Base-by-base conservation (phyloP, 768 basidiomycete species). In the Auricularia sp. region DNA sequence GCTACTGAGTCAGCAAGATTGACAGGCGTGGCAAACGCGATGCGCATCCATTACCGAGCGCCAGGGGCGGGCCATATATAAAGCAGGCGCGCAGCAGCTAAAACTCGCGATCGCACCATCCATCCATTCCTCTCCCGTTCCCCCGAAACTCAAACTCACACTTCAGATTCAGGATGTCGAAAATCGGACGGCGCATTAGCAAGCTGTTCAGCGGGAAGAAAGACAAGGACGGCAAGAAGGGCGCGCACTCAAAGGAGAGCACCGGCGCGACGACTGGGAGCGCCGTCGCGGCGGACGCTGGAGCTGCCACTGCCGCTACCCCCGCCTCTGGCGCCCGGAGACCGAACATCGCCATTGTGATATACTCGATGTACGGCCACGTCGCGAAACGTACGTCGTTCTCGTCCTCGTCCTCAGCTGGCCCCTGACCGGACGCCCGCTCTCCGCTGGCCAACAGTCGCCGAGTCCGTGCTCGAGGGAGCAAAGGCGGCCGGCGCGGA, bases 291-390 rank as follows among this genome's bases (percentile, higher is more conserved):
- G 24, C 54, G 54, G 54, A 8, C 24, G 14, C 56, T 6, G 29
- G 16, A 34, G 7, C 56, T 21, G 47, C 21, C 8, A 24, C 56
- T 29, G 56, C 56, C 24, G 34, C 56, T 33, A 8, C 56, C 33
- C 8, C 24, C 24, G 29, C 56, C 24, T 6, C 7, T 10, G 11
- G 24, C 14, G 13, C 56, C 1, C 56, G 56, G 14, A 11, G 14
- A 18, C 24, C 56, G 7, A 59, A 68, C 58, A 62, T 70, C 62
- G 69, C 69, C 35, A 67, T 70, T 47, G 62, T 68, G 44, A 85
- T 90, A 75, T 91, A 90, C 76, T 75, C 86, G 21, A 74, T 89
- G 78, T 89, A 87, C 72, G 87, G 87, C 68, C 90, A 92, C 73
- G 83, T 91, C 73, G 81, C 79, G 66, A 82, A 82, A 70, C 54